Evolutionary conservation across 345 rosid genomes (phyloP).

Genomic region (Populus simonii): DNA sequence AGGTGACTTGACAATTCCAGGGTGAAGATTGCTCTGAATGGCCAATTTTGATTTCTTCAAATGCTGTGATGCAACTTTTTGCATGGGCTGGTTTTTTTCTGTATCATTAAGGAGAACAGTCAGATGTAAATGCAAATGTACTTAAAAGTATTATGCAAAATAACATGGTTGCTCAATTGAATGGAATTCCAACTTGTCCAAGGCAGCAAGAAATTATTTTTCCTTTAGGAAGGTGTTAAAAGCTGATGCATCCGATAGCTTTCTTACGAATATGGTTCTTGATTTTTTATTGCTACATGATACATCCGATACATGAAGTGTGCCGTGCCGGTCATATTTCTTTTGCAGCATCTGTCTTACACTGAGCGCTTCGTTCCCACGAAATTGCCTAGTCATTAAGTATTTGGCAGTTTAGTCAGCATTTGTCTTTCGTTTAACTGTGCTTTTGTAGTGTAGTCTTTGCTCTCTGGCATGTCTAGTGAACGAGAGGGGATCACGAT

Average conservation of each 20-base stretch:
- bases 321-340: no score
- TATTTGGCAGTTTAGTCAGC: background rate
- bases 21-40: background rate
- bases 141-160: background rate
- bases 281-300: no score
- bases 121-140: background rate
- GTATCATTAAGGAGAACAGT: background rate
- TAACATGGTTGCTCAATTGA: background rate
- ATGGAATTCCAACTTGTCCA: background rate
- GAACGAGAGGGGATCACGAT: no score
- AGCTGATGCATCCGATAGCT: background rate
- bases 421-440: no score
- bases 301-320: no score
- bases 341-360: background rate
- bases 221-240: background rate
- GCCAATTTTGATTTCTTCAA: constrained; percentile 20
- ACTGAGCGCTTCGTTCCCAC: background rate
- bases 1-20: background rate
- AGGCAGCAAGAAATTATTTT: background rate
- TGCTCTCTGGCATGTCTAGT: no score
- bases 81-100: background rate
- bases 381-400: background rate
- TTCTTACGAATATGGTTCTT: no score
- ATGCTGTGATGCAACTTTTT: background rate
- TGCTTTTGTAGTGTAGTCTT: no score